phyloP scores from a whole-genome alignment of 1,284 basidiomycete genomes.

The Ganoderma lingzhi region DNA sequence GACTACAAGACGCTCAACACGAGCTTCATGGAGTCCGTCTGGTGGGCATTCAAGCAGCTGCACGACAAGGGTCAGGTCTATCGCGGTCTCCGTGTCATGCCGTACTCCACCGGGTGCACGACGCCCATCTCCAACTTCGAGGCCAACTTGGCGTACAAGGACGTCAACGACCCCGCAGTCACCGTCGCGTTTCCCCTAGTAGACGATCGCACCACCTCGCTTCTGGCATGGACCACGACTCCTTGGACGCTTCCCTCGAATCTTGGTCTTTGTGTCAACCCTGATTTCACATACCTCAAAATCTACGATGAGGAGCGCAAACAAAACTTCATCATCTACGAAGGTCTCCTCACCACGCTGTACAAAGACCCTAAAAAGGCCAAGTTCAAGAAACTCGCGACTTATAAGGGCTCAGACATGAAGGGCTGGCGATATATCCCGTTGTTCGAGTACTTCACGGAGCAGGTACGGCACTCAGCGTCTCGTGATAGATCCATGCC shows the following conservation, averaged over 20 bases:
- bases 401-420: slow-evolving; percentile 92
- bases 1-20: slow-evolving; percentile 98
- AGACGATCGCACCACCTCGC: slow-evolving; percentile 90
- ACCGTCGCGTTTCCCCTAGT: slow-evolving; percentile 94
- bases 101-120: slow-evolving; percentile 96
- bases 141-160: slow-evolving; percentile 92
- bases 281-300: slow-evolving; percentile 96
- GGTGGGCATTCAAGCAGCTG: slow-evolving; percentile 99
- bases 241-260: slow-evolving; percentile 99
- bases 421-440: slow-evolving; percentile 98
- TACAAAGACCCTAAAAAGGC: slow-evolving; percentile 99
- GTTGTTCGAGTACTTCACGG: slow-evolving; percentile 96
- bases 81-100: slow-evolving; percentile 95
- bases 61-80: slow-evolving; percentile 96
- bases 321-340: slow-evolving; percentile 93
- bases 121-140: slow-evolving; percentile 99
- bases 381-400: slow-evolving; percentile 91
- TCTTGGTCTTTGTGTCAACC: slow-evolving; percentile 94
- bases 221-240: slow-evolving; percentile 99
- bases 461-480: slow-evolving; percentile 66
- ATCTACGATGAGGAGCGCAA: slow-evolving; percentile 93
- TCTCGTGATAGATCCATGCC: not conserved
- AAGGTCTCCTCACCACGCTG: slow-evolving; percentile 86
- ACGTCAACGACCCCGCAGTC: slow-evolving; percentile 95
- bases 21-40: slow-evolving; percentile 97